Evolutionary conservation across 306 rosid genomes (phyloP), one percentile per base, ranked within the genome.

Genomic region (Cicer judaicum): DNA sequence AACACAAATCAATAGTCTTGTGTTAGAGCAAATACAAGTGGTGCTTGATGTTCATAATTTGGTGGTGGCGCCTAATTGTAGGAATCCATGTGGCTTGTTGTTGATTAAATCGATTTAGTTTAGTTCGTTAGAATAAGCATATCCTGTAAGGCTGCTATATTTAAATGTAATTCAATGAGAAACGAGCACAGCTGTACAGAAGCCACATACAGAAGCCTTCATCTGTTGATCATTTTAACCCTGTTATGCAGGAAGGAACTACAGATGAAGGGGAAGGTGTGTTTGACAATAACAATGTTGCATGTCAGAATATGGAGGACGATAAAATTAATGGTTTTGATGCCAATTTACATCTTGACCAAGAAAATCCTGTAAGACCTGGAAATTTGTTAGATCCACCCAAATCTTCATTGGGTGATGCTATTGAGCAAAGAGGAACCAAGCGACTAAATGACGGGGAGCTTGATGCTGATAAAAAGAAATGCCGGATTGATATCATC

Each of bases 371-470:
- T 57, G 56, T 44, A 60, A 70, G 76, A 78, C 73, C 72, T 14
- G 80, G 61, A 7, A 18, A 83, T 73, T 78, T 78, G 76, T 70
- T 80, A 11, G 71, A 78, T 60, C 82, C 62, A 38, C 66, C 71
- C 64, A 79, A 86, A 29, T 80, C 87, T 64, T 60, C 79, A 46
- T 52, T 29, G 19, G 67, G 78, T 67, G 88, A 78, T 82, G 68
- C 36, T 63, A 66, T 36, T 77, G 93, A 79, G 68, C 78, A 85
- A 15, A 80, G 88, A 78, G 92, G 96, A 67, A 84, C 83, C 52
- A 94, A 94, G 82, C 97, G 89, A 72, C 70, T 36, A 52, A 78
- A 68, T 65, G 89, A 82, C 70, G 84, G 50, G 11, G 92, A 82
- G 61, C 76, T 78, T 44, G 83, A 75, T 44, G 40, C 54, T 79